Percentiles rank a stretch among this genome's conserved stretches.
Conservation (phyloP, 352 stramenopile genomes). For the Phytophthora nicotianae region DNA sequence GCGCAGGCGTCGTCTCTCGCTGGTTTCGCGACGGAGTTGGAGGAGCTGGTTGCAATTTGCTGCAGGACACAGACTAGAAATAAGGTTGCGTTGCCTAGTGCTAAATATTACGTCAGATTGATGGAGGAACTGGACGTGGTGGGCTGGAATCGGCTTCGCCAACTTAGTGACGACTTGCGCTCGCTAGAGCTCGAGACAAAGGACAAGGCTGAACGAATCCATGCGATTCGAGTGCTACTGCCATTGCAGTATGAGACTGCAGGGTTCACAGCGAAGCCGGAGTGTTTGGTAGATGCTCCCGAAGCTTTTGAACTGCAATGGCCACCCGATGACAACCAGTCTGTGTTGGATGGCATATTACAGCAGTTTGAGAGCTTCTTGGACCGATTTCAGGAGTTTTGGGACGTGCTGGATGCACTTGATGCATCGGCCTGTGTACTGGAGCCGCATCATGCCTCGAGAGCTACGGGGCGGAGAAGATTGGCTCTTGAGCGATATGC, state of each 20-base stretch:
- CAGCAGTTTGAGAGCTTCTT: constrained; percentile 65
- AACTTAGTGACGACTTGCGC: constrained; percentile 65
- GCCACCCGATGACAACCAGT: constrained; percentile 10
- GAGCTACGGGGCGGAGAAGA: constrained; percentile 62
- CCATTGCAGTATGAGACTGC: constrained; percentile 40
- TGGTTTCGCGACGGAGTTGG: constrained; percentile 56
- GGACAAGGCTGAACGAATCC: constrained; percentile 48
- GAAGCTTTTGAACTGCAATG: constrained; percentile 54
- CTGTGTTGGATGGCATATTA: constrained; percentile 40
- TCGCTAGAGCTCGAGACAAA: constrained; percentile 55
- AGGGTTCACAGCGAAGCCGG: constrained; percentile 1
- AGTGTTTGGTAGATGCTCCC: constrained; percentile 61
- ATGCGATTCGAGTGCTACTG: constrained; percentile 51
- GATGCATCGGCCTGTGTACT: constrained; percentile 77
- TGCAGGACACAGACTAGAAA: constrained; percentile 8
- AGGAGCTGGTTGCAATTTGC: constrained; percentile 66
- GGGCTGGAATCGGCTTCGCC: constrained; percentile 59
- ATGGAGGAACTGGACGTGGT: constrained; percentile 66
- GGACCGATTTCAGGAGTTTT: constrained; percentile 74
- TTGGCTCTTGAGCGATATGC: constrained; percentile 70
- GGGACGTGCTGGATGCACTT: constrained; percentile 77
- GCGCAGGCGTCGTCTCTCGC: constrained; percentile 59
- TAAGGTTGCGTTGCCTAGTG: constrained; percentile 37
- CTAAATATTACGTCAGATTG: constrained; percentile 65
- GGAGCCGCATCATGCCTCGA: constrained; percentile 71